Evolutionary conservation across 2,329 filamentous ascomycete genomes (phyloP).

Genomic region (Dactylellina cionopaga): DNA sequence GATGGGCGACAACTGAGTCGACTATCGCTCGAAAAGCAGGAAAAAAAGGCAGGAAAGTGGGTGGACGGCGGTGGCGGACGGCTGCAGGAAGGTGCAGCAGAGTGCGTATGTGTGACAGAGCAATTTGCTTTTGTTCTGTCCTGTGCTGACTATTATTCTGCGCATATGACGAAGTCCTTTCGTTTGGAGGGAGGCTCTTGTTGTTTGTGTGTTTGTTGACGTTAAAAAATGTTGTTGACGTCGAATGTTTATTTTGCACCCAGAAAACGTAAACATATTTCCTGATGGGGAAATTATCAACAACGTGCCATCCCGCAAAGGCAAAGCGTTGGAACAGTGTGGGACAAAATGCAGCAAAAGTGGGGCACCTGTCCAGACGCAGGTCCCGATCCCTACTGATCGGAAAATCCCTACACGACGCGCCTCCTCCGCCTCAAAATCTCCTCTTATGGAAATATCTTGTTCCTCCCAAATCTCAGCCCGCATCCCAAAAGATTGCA

Average conservation of each 20-base stretch:
- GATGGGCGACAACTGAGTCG: too few relatives aligned
- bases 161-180: too few relatives aligned
- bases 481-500: too few relatives aligned
- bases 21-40: too few relatives aligned
- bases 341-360: not conserved
- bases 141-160: too few relatives aligned
- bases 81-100: not conserved
- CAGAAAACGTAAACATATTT: constrained; percentile 34
- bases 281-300: constrained; percentile 11
- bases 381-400: constrained; percentile 4
- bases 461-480: too few relatives aligned
- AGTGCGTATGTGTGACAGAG: not conserved
- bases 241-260: constrained; percentile 2
- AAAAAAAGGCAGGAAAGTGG: too few relatives aligned
- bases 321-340: too few relatives aligned
- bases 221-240: constrained; percentile 33
- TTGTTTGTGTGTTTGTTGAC: constrained; percentile 19
- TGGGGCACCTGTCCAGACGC: constrained; percentile 22
- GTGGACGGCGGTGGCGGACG: too few relatives aligned
- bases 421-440: constrained; percentile 2
- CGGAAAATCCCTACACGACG: not conserved
- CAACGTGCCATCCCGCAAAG: constrained; percentile 15
- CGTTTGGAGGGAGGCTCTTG: too few relatives aligned
- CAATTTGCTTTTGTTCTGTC: constrained; percentile 41
- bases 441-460: constrained; percentile 4